phyloP scores from a whole-genome alignment of 306 rosid genomes.

The Cucumis sativus region DNA sequence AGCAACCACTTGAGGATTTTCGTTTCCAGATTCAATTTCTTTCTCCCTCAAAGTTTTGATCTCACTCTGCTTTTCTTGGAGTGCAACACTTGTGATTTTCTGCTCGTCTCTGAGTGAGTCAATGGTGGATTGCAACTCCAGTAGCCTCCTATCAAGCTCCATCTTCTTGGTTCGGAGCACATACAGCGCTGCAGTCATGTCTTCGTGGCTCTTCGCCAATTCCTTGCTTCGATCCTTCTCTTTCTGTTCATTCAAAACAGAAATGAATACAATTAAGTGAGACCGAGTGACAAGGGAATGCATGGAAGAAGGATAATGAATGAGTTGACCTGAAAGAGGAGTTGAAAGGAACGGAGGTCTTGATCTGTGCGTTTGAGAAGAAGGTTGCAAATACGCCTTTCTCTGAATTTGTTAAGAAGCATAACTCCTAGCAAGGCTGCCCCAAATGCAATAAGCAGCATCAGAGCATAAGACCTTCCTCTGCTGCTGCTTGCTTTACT shows the following conservation, averaged over 20 bases:
- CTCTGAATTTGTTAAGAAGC: conserved; percentile 76
- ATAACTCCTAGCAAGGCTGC: conserved; percentile 71
- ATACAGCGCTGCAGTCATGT: conserved; percentile 42
- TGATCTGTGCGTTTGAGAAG: conserved; percentile 49
- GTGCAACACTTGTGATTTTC: conserved; percentile 38
- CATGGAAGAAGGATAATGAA: conserved; percentile 3
- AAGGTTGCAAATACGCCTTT: conserved; percentile 60
- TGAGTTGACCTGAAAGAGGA: conserved; percentile 47
- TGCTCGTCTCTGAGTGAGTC: conserved; percentile 66
- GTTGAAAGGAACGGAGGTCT: conserved; percentile 45
- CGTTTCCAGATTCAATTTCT: conserved; percentile 9
- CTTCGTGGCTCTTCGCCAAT: conserved; percentile 52
- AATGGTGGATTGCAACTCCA: conserved; percentile 54
- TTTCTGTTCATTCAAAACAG: conserved; percentile 23
- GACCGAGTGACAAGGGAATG: conserved; percentile 3
- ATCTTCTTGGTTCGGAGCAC: conserved; percentile 47
- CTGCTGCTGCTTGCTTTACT: conserved; percentile 33
- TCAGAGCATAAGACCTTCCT: conserved; percentile 35
- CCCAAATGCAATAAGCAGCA: conserved; percentile 59
- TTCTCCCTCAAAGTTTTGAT: conserved; percentile 27
- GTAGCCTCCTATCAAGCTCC: conserved; percentile 56
- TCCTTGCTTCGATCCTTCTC: conserved; percentile 41
- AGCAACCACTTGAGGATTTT: conserved; percentile 17
- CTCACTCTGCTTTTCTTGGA: conserved; percentile 59
- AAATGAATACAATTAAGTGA: too few species aligned